phyloP scores from a whole-genome alignment of 164 flowering plant species.

The Stephania japonica region DNA sequence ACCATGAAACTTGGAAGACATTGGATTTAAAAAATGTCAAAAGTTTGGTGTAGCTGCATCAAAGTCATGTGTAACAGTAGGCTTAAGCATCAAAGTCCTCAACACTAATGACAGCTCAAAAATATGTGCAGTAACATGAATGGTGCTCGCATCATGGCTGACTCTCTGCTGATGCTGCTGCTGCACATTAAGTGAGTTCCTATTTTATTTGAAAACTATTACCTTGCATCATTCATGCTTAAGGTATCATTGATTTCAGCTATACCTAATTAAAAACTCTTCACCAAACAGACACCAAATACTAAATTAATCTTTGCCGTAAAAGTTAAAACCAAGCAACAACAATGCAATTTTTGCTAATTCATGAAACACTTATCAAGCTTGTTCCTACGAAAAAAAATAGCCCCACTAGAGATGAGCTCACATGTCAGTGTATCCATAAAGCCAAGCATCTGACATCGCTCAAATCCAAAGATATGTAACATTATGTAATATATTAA shows the following conservation, averaged over 20 bases:
- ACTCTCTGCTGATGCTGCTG: no score
- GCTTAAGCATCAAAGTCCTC: background rate
- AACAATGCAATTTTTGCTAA: background rate
- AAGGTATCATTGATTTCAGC: background rate
- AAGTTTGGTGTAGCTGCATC: background rate
- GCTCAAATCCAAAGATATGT: background rate
- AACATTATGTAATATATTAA: background rate
- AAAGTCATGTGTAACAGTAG: background rate
- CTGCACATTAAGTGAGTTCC: background rate
- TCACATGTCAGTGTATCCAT: slow-evolving; percentile 17
- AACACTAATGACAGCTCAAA: background rate
- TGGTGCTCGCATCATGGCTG: background rate
- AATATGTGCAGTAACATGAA: background rate
- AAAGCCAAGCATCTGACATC: slow-evolving; percentile 18
- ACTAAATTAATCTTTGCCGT: background rate
- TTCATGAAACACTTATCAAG: background rate
- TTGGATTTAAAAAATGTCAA: background rate
- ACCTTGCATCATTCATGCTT: background rate
- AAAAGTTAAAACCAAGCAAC: background rate
- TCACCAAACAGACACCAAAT: background rate
- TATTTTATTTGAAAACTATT: background rate
- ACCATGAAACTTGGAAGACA: background rate
- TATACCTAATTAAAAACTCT: background rate
- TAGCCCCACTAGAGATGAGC: background rate
- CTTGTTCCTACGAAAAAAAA: background rate